Conservation (phyloP, 2,329 filamentous ascomycete genomes). For the Pseudopithomyces chartarum region DNA sequence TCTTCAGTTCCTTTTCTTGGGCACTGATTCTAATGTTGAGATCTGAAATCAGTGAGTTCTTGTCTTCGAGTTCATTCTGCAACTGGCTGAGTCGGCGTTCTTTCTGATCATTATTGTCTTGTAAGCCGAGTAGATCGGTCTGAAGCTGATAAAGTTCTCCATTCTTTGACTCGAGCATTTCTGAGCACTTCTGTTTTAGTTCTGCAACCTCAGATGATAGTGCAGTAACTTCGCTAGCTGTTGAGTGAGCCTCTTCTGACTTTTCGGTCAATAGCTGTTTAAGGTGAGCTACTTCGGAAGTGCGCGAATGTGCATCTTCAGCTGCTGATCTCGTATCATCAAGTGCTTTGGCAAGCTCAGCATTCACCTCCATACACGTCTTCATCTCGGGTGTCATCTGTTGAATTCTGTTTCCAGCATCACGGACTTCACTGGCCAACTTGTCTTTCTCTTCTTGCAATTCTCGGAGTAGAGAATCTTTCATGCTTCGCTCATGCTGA, state of each 20-base stretch:
- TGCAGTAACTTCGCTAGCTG: neutral
- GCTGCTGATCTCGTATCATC: slow-evolving; percentile 1
- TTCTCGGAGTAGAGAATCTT: slow-evolving; percentile 8
- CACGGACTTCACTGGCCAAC: neutral
- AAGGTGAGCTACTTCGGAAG: slow-evolving; percentile 13
- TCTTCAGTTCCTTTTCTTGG: neutral
- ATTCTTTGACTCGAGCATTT: neutral
- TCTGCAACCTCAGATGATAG: neutral
- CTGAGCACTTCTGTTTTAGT: neutral
- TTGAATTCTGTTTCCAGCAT: slow-evolving; percentile 7
- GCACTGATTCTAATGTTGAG: neutral
- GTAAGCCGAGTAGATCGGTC: neutral
- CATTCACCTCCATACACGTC: slow-evolving; percentile 14
- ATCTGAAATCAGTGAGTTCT: neutral
- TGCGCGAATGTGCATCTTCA: neutral
- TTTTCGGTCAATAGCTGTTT: slow-evolving; percentile 15
- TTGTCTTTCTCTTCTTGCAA: slow-evolving; percentile 12
- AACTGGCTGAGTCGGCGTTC: neutral
- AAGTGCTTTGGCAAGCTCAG: slow-evolving; percentile 11
- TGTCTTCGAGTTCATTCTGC: neutral
- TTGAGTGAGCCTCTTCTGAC: slow-evolving; percentile 3
- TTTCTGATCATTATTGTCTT: neutral
- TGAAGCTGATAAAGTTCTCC: neutral
- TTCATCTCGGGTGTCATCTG: slow-evolving; percentile 12
- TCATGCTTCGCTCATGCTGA: slow-evolving; percentile 18